Evolutionary conservation across 306 rosid genomes (phyloP).

Genomic region (Medicago lupulina): DNA sequence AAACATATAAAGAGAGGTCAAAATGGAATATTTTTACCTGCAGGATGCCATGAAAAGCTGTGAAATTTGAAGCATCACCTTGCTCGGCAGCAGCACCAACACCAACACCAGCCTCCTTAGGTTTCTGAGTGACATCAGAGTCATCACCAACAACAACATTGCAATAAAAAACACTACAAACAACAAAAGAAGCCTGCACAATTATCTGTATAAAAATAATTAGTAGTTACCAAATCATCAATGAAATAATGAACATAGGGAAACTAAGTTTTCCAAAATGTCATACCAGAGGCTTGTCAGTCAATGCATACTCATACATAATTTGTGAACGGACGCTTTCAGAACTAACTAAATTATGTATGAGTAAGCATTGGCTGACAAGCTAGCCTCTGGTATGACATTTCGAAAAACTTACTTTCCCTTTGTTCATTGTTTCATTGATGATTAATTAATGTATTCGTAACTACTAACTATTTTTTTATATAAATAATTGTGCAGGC

Average conservation of each 20-base stretch:
- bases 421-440: not conserved
- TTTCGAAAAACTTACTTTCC: not conserved
- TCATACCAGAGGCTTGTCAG: conserved; percentile 56
- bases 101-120: not conserved
- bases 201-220: not conserved
- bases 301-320: conserved; percentile 63
- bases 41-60: too few relatives aligned
- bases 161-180: conserved; percentile 60
- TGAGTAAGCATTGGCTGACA: conserved; percentile 61
- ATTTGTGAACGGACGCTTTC: conserved; percentile 47
- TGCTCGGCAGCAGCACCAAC: not conserved
- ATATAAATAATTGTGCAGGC: conserved; percentile 45
- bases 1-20: too few relatives aligned
- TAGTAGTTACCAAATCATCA: not conserved
- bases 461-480: too few relatives aligned
- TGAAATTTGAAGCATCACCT: too few relatives aligned
- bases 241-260: not conserved
- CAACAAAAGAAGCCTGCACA: conserved; percentile 63
- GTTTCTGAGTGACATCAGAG: not conserved
- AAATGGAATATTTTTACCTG: too few relatives aligned
- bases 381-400: conserved; percentile 55
- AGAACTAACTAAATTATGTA: conserved; percentile 63
- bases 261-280: not conserved
- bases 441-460: not conserved
- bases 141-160: not conserved